phyloP scores from a whole-genome alignment of 2,329 filamentous ascomycete genomes.

The Colletotrichum higginsianum region DNA sequence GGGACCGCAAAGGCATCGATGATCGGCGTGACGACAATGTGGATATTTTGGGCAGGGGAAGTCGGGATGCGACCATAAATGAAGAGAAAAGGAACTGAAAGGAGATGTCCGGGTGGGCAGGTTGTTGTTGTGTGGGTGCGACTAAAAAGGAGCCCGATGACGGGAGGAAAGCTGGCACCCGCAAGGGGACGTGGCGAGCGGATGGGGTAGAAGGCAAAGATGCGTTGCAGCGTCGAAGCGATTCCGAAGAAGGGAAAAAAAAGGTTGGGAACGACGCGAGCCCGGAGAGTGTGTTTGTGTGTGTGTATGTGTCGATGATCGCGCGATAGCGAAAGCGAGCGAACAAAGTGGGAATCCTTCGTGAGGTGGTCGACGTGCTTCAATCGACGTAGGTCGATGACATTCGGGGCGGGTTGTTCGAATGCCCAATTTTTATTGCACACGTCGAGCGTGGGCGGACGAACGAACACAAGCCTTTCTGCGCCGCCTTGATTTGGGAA shows the following conservation, averaged over 20 bases:
- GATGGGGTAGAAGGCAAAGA: constrained; percentile 30
- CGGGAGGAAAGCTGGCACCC: constrained; percentile 30
- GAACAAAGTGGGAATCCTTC: constrained; percentile 24
- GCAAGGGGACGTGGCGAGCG: constrained; percentile 27
- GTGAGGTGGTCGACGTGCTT: constrained; percentile 31
- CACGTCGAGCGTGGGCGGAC: constrained; percentile 36
- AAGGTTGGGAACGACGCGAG: constrained; percentile 22
- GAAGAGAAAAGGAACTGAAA: constrained; percentile 27
- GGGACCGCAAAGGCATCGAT: constrained; percentile 40
- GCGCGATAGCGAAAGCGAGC: constrained; percentile 39
- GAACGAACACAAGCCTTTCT: constrained; percentile 40
- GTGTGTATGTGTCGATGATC: constrained; percentile 22
- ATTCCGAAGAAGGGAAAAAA: constrained; percentile 1
- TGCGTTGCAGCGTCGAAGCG: constrained; percentile 26
- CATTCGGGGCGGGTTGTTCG: constrained; percentile 21
- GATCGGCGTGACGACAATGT: constrained; percentile 39
- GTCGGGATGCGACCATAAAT: constrained; percentile 41
- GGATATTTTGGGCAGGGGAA: constrained; percentile 27
- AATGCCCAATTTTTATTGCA: constrained; percentile 38
- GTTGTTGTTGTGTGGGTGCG: constrained; percentile 40
- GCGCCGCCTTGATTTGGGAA: constrained; percentile 32
- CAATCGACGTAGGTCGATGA: constrained; percentile 27
- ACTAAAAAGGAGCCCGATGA: constrained; percentile 40
- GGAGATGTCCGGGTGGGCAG: constrained; percentile 30
- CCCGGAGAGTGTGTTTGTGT: background rate